A percentile compares a stretch with the other conserved stretches of the same genome.
phyloP scores from a whole-genome alignment of 169 alveolate genomes.

The Prorocentrum cordatum region DNA sequence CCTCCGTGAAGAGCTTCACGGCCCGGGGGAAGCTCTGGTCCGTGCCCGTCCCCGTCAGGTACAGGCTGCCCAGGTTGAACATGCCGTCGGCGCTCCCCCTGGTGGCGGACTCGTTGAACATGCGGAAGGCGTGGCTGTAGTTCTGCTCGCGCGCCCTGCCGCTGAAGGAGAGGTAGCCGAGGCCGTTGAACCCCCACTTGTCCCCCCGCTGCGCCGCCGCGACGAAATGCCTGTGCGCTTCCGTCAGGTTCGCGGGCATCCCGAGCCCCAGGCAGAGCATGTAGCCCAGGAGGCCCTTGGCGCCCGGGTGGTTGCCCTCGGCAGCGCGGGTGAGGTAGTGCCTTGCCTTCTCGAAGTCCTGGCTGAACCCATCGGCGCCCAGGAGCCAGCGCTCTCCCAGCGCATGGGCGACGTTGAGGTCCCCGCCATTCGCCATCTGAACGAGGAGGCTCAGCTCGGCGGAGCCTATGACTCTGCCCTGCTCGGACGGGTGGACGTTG shows the following conservation, averaged over 20 bases:
- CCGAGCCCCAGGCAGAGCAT: constrained; percentile 74
- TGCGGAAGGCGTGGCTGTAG: constrained; percentile 69
- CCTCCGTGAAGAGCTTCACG: constrained; percentile 70
- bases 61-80: constrained; percentile 74
- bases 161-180: constrained; percentile 72
- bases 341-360: constrained; percentile 63
- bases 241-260: constrained; percentile 49
- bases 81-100: constrained; percentile 73
- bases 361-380: constrained; percentile 75
- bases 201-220: too few species aligned
- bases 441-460: constrained; percentile 67
- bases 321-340: constrained; percentile 71
- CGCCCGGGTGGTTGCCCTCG: constrained; percentile 34
- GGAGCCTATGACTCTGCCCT: constrained; percentile 19
- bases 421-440: constrained; percentile 70
- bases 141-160: constrained; percentile 60
- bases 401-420: constrained; percentile 59
- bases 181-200: too few species aligned
- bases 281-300: constrained; percentile 72
- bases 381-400: constrained; percentile 67
- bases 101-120: constrained; percentile 72
- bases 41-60: constrained; percentile 10
- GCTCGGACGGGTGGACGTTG: neutral
- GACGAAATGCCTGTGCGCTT: constrained; percentile 51
- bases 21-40: constrained; percentile 70